phyloP scores from a whole-genome alignment of 2,329 filamentous ascomycete species.

The Phaeosphaeria sp. region DNA sequence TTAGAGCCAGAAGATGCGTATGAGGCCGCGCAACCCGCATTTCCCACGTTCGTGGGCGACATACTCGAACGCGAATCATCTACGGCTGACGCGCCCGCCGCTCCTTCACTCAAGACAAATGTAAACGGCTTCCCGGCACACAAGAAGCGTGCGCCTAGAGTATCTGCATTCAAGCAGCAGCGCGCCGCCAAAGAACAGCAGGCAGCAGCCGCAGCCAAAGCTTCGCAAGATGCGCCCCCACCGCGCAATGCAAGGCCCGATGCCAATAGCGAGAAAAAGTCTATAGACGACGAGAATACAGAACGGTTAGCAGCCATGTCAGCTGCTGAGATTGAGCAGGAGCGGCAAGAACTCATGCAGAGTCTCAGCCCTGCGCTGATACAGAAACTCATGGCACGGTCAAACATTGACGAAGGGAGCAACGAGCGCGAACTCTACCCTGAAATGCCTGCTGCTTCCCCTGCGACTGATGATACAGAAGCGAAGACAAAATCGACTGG shows the following conservation, averaged over 20 bases:
- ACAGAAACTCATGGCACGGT: slow-evolving; percentile 75
- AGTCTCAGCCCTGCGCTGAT: slow-evolving; percentile 77
- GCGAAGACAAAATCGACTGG: slow-evolving; percentile 10
- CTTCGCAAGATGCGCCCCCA: slow-evolving; percentile 20
- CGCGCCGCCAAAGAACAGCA: slow-evolving; percentile 48
- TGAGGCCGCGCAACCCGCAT: slow-evolving; percentile 21
- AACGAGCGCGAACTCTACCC: slow-evolving; percentile 48
- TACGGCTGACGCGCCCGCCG: slow-evolving; percentile 67
- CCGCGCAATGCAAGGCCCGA: slow-evolving; percentile 22
- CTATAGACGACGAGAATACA: slow-evolving; percentile 84
- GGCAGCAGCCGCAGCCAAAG: slow-evolving; percentile 12
- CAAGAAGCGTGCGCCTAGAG: slow-evolving; percentile 71
- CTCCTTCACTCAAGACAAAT: slow-evolving; percentile 63
- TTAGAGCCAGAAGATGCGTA: slow-evolving; percentile 33
- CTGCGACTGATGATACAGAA: slow-evolving; percentile 18
- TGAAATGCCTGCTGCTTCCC: slow-evolving; percentile 11
- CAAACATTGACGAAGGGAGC: slow-evolving; percentile 73
- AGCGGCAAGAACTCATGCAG: slow-evolving; percentile 80
- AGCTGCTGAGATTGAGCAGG: slow-evolving; percentile 77
- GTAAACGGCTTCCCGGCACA: slow-evolving; percentile 85
- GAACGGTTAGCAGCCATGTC: slow-evolving; percentile 79
- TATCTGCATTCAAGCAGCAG: slow-evolving; percentile 82
- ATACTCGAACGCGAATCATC: slow-evolving; percentile 75
- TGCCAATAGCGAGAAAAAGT: slow-evolving; percentile 65
- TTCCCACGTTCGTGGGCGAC: slow-evolving; percentile 67